A percentile compares a stretch with the other conserved stretches of the same genome.
Conservation (phyloP, 1,139 yeast genomes). For the Debaryomyces udenii region DNA sequence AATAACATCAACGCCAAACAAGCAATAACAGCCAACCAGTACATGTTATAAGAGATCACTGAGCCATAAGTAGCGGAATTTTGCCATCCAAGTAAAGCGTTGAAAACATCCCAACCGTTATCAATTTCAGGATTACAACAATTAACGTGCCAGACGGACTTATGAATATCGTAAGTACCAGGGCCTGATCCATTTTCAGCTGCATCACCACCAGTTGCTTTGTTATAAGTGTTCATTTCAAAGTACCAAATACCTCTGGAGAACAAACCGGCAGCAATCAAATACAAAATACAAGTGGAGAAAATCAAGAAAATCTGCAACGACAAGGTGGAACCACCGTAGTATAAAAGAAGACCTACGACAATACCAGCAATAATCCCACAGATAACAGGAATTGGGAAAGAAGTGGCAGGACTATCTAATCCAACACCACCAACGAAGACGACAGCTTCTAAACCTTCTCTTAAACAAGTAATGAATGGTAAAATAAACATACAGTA, state of each 20-base stretch:
- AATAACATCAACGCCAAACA: conserved; percentile 61
- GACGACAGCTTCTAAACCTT: conserved; percentile 90
- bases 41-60: conserved; percentile 77
- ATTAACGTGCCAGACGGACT: conserved; percentile 89
- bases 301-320: conserved; percentile 77
- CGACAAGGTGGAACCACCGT: conserved; percentile 75
- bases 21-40: conserved; percentile 70
- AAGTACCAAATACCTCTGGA: conserved; percentile 90
- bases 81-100: conserved; percentile 43
- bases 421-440: conserved; percentile 91
- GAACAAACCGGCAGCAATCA: conserved; percentile 85
- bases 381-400: conserved; percentile 80
- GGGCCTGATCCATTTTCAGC: conserved; percentile 89
- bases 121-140: conserved; percentile 90
- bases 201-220: conserved; percentile 83
- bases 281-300: conserved; percentile 80
- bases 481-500: conserved; percentile 82
- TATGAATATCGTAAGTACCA: conserved; percentile 79
- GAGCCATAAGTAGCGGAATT: conserved; percentile 80
- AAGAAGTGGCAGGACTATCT: conserved; percentile 71
- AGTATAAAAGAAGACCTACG: conserved; percentile 71
- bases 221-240: conserved; percentile 64
- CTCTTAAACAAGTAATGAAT: conserved; percentile 80
- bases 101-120: conserved; percentile 93
- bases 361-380: conserved; percentile 74